Evolutionary conservation across 140 eudicot genomes (phyloP), one percentile per base, ranked within the genome.

Genomic region (Oenanthe javanica): DNA sequence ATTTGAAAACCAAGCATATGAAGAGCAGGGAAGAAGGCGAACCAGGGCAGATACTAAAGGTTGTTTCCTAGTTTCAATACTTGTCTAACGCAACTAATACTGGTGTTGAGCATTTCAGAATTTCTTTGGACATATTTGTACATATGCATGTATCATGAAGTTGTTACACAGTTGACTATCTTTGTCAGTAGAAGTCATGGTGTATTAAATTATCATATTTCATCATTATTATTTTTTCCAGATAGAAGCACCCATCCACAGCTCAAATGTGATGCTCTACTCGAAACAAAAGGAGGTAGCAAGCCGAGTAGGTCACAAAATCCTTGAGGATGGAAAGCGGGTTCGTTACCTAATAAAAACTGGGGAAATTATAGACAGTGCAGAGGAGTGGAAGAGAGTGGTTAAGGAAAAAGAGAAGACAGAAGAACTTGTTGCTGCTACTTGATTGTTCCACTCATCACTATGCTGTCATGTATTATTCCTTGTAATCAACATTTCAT

Each of bases 201-300:
- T 54, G 21, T 67, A 67, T 9, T 67, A n/a, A 36, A 36, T 36
- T 12, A 12, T 18, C 11, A 16, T 36, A 11, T 40, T 40, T 38
- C 8, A 42, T 21, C 1, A 16, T 72, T 73, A 5, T 19, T 72
- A 69, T n/a, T 80, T 5, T 8, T 85, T 83, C 74, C 87, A 94
- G 98, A 86, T 94, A 21, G 97, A 92, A 86, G 98, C 97, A 21
- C 98, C 97, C 3, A 82, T 94, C 77, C 98, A 94, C 87, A 94
- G 98, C 89, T 94, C 98, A 72, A 94, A 94, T 74, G 97, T 94
- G 86, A 94, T 94, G 98, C 85, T 94, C 36, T 94, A 94, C 83
- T 94, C 98, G 2, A 94, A 92, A 87, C 97, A 94, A 71, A 78
- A 92, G 84, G 78, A 92, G 9, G 96, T 92, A 50, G 93, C 88